These are phyloP conservation scores for Durotheca rogersii DNA, from an alignment of 495 filamentous ascomycete genomes.

Conservation along the genomic window DNA sequence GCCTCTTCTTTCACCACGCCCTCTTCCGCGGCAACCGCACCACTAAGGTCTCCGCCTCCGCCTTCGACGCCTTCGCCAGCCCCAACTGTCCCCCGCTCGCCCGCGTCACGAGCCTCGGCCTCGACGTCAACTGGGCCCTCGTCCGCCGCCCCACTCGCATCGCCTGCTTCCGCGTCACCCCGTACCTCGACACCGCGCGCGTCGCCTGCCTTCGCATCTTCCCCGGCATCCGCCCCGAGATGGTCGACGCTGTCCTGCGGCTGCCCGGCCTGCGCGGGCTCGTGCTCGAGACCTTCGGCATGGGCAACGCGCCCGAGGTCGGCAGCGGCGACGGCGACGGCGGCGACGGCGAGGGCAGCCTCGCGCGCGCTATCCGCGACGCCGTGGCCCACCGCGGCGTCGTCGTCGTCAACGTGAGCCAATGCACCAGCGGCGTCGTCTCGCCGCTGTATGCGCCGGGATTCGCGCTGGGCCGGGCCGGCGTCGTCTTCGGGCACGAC, in stretches of 20 bases:
- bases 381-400: conserved; percentile 81
- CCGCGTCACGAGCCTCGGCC: conserved; percentile 74
- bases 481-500: conserved; percentile 90
- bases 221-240: conserved; percentile 90
- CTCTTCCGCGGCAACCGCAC: conserved; percentile 90
- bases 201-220: conserved; percentile 94
- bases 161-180: conserved; percentile 73
- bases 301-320: conserved; percentile 89
- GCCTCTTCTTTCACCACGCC: conserved; percentile 90
- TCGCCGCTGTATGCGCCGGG: conserved; percentile 89
- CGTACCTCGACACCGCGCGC: conserved; percentile 78
- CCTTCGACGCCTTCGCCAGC: conserved; percentile 83
- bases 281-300: conserved; percentile 92
- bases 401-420: conserved; percentile 89
- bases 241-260: conserved; percentile 85
- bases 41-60: conserved; percentile 84
- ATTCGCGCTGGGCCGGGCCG: conserved; percentile 81
- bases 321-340: too few relatives aligned
- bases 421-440: conserved; percentile 87
- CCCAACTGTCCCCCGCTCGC: conserved; percentile 83
- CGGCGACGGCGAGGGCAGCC: conserved; percentile 75
- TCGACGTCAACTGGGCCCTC: conserved; percentile 80
- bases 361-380: conserved; percentile 76
- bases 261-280: conserved; percentile 79
- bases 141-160: conserved; percentile 73